phyloP scores from a whole-genome alignment of 78 protist genomes.

The Dictyostelium capitatum region DNA sequence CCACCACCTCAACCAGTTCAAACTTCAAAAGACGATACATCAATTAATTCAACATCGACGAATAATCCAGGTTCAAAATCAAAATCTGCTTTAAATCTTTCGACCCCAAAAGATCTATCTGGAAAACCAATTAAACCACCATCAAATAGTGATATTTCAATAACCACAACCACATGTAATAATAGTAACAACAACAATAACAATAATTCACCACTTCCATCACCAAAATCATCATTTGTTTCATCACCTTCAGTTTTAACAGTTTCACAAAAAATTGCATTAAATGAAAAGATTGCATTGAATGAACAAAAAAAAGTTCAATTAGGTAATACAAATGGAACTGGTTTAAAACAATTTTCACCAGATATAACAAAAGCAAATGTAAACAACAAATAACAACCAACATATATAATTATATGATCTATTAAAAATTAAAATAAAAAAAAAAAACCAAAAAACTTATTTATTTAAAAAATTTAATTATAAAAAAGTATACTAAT shows the following conservation, averaged over 20 bases:
- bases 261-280: constrained; percentile 23
- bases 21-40: background rate
- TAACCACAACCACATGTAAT: background rate
- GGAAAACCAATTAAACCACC: constrained; percentile 14
- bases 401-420: background rate
- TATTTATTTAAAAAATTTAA: background rate
- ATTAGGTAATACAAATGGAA: background rate
- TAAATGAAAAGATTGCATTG: background rate
- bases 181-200: no score
- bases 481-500: no score
- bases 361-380: background rate
- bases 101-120: constrained; percentile 3
- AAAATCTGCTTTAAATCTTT: constrained; percentile 18
- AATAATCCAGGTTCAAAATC: constrained; percentile 1
- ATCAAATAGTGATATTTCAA: constrained; percentile 13
- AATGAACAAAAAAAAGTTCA: background rate
- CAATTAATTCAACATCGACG: background rate
- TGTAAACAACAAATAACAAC: background rate
- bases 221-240: background rate
- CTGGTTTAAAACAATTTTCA: background rate
- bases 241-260: constrained; percentile 20
- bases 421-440: background rate
- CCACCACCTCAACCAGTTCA: background rate
- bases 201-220: background rate
- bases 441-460: background rate